phyloP scores from a whole-genome alignment of 2,329 filamentous ascomycete genomes.

The Cephalotrichum gorgonifer region DNA sequence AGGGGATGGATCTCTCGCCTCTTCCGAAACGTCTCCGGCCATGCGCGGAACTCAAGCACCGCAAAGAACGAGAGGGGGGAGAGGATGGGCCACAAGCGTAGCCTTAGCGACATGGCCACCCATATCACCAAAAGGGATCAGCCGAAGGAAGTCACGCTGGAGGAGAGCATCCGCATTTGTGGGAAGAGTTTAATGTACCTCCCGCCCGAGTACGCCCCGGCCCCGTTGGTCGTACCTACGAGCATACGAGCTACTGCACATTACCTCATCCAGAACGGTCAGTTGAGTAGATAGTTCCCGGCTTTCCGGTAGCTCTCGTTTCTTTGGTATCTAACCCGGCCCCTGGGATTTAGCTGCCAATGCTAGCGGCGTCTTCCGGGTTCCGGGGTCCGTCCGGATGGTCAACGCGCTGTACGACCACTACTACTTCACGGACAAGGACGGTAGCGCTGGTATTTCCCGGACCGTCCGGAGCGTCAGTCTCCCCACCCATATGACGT shows the following conservation, averaged over 20 bases:
- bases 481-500: slow-evolving; percentile 49
- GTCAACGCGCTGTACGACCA: slow-evolving; percentile 53
- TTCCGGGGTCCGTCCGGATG: slow-evolving; percentile 46
- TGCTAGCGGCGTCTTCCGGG: slow-evolving; percentile 51
- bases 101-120: slow-evolving; percentile 43
- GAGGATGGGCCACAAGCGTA: slow-evolving; percentile 31
- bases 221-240: slow-evolving; percentile 49
- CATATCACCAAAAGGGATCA: slow-evolving; percentile 32
- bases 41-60: not conserved
- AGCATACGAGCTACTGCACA: slow-evolving; percentile 58
- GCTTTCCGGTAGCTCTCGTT: no score
- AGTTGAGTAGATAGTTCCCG: slow-evolving; percentile 11
- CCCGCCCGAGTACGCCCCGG: slow-evolving; percentile 46
- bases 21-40: slow-evolving; percentile 14
- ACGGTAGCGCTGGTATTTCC: slow-evolving; percentile 34
- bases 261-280: slow-evolving; percentile 50
- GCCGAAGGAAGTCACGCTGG: slow-evolving; percentile 39
- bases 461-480: slow-evolving; percentile 48
- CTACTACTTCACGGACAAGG: slow-evolving; percentile 41
- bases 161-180: slow-evolving; percentile 50
- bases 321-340: slow-evolving; percentile 9
- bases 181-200: slow-evolving; percentile 53
- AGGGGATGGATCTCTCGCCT: slow-evolving; percentile 28
- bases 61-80: slow-evolving; percentile 8
- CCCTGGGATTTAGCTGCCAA: slow-evolving; percentile 18